Evolutionary conservation across 2,329 filamentous ascomycete genomes (phyloP).

Genomic region (Escovopsis sp.): DNA sequence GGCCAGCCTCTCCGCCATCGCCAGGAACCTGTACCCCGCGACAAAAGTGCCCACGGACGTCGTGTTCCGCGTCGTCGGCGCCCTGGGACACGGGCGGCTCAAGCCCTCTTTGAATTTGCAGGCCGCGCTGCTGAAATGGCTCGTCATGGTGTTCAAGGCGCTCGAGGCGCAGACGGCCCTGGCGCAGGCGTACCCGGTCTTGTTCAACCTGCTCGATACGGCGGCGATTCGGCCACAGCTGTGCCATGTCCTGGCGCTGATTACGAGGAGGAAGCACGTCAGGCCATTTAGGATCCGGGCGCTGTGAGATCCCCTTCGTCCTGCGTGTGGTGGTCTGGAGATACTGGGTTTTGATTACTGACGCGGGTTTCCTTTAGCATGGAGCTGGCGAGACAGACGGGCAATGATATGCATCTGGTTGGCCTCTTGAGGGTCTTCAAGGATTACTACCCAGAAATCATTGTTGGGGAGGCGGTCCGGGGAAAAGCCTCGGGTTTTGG

Average conservation of each 20-base stretch:
- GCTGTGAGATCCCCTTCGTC: slow-evolving; percentile 29
- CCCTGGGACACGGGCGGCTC: slow-evolving; percentile 60
- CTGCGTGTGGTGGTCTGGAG: no score
- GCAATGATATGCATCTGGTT: slow-evolving; percentile 59
- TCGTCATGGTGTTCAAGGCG: slow-evolving; percentile 60
- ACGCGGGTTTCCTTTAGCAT: slow-evolving; percentile 27
- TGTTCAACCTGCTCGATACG: slow-evolving; percentile 74
- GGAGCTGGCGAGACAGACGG: slow-evolving; percentile 42
- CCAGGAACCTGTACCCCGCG: slow-evolving; percentile 66
- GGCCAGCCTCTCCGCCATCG: slow-evolving; percentile 50
- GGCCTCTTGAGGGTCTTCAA: slow-evolving; percentile 73
- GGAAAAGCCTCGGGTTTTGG: slow-evolving; percentile 49
- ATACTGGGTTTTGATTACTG: neutral
- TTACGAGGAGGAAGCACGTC: slow-evolving; percentile 71
- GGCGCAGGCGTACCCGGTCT: slow-evolving; percentile 55
- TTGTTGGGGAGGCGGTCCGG: slow-evolving; percentile 53
- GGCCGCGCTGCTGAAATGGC: slow-evolving; percentile 59
- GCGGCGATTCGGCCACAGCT: slow-evolving; percentile 53
- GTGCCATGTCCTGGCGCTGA: slow-evolving; percentile 64
- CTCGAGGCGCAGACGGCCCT: slow-evolving; percentile 49
- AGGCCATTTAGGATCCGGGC: slow-evolving; percentile 70
- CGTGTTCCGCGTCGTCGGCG: slow-evolving; percentile 52
- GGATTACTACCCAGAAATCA: slow-evolving; percentile 81
- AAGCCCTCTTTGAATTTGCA: slow-evolving; percentile 63
- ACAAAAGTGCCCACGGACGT: slow-evolving; percentile 44